Evolutionary conservation across 2,329 filamentous ascomycete genomes (phyloP).

Genomic region (Talaromyces verruculosus): DNA sequence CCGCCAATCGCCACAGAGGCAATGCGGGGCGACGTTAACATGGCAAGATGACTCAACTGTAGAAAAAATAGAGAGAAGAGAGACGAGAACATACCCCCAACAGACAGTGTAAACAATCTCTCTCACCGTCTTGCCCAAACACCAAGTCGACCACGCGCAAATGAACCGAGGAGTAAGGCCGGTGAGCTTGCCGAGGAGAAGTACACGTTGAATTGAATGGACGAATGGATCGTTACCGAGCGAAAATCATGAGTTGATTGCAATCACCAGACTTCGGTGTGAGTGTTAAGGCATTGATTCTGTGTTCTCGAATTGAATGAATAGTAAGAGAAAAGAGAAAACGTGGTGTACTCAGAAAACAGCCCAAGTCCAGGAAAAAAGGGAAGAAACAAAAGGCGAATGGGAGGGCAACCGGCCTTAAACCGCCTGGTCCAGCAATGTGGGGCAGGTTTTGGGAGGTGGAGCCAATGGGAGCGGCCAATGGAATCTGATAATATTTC

Average conservation of each 20-base stretch:
- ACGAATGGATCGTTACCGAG: not conserved
- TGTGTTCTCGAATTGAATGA: not conserved
- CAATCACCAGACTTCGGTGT: not conserved
- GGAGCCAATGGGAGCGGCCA: not conserved
- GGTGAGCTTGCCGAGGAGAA: not conserved
- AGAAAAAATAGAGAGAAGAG: not conserved
- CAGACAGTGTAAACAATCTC: not conserved
- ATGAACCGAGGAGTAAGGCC: not conserved
- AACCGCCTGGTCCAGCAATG: not conserved
- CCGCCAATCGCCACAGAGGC: conserved; percentile 5
- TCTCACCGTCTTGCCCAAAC: not conserved
- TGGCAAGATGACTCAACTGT: not conserved
- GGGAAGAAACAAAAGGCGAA: not conserved
- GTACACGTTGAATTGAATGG: conserved; percentile 1
- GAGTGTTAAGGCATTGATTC: not conserved
- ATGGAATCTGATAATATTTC: conserved; percentile 5
- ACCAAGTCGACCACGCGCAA: not conserved
- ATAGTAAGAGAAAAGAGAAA: not conserved
- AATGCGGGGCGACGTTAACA: not conserved
- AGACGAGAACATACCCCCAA: not conserved
- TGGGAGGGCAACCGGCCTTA: not conserved
- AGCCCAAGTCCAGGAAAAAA: not conserved
- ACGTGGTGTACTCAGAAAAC: not conserved
- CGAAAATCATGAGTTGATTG: not conserved
- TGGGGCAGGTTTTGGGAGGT: not conserved